A percentile compares a stretch with the other conserved stretches of the same genome.
phyloP scores from a whole-genome alignment of 805 yeast species.

The Yarrowia sp. region DNA sequence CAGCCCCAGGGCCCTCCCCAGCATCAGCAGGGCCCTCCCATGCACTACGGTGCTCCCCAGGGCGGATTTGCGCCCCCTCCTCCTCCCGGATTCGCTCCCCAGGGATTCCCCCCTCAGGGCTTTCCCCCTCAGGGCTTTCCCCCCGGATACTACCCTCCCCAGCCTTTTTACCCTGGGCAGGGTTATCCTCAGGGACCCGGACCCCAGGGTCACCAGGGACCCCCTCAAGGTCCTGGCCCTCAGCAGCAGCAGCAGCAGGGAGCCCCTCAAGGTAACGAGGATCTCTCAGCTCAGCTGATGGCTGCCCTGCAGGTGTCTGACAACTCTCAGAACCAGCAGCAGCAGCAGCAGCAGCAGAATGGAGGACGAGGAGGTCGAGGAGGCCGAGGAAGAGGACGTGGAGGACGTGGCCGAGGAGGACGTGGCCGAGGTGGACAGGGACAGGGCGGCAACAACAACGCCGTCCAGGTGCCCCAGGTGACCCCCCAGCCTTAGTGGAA shows the following conservation, averaged over 20 bases:
- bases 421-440: constrained; percentile 41
- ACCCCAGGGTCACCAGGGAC: background rate
- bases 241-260: no score
- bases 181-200: constrained; percentile 5
- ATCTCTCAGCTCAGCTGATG: constrained; percentile 45
- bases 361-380: constrained; percentile 43
- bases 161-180: constrained; percentile 33
- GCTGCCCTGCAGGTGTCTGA: constrained; percentile 42
- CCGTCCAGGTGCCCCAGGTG: constrained; percentile 14
- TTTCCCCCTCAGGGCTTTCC: constrained; percentile 37
- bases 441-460: background rate
- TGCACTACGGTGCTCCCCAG: constrained; percentile 34
- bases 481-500: constrained; percentile 17
- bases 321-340: constrained; percentile 31
- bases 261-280: constrained; percentile 38
- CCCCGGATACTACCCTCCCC: constrained; percentile 37
- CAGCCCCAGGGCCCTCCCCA: constrained; percentile 33
- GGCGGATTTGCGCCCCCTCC: constrained; percentile 27
- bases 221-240: background rate
- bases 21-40: constrained; percentile 17
- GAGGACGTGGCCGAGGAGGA: constrained; percentile 41
- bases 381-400: constrained; percentile 42
- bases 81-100: constrained; percentile 32
- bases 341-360: constrained; percentile 27
- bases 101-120: constrained; percentile 39